Evolutionary conservation across 495 filamentous ascomycete genomes (phyloP).

Genomic region (Trichoderma asperelloides): DNA sequence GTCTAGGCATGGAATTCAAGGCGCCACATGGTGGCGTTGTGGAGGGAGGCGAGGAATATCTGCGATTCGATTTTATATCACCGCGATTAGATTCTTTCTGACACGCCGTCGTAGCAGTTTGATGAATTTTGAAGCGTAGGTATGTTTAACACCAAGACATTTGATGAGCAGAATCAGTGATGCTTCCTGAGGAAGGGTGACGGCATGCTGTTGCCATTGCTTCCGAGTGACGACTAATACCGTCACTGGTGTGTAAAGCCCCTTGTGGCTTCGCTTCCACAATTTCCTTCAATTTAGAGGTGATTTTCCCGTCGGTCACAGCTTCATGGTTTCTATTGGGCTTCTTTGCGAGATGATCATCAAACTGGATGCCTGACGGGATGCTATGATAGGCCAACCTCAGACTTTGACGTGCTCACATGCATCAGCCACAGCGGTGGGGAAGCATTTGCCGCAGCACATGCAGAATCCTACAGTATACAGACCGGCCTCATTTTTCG

Average conservation of each 20-base stretch:
- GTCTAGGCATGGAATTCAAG: not conserved
- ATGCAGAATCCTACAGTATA: not conserved
- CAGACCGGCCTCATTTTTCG: not conserved
- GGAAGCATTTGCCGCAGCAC: not conserved
- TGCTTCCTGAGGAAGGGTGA: not conserved
- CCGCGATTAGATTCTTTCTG: not conserved
- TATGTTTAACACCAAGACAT: too few species aligned
- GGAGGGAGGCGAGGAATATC: not conserved
- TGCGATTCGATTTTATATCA: not conserved
- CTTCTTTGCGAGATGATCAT: not conserved
- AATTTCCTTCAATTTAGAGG: not conserved
- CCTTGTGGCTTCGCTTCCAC: not conserved
- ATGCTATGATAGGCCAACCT: not conserved
- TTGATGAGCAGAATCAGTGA: too few species aligned
- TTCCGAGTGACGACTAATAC: not conserved
- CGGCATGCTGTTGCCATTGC: not conserved
- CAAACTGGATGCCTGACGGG: not conserved
- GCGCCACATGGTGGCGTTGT: conserved; percentile 6
- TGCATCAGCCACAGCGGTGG: not conserved
- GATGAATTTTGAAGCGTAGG: too few species aligned
- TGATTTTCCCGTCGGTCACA: not conserved
- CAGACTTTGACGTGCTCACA: not conserved
- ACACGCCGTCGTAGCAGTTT: not conserved
- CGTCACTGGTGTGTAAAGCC: not conserved
- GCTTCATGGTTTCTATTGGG: not conserved